Conservation (phyloP, 1,139 yeast genomes). For the Zygoascus meyerae region DNA sequence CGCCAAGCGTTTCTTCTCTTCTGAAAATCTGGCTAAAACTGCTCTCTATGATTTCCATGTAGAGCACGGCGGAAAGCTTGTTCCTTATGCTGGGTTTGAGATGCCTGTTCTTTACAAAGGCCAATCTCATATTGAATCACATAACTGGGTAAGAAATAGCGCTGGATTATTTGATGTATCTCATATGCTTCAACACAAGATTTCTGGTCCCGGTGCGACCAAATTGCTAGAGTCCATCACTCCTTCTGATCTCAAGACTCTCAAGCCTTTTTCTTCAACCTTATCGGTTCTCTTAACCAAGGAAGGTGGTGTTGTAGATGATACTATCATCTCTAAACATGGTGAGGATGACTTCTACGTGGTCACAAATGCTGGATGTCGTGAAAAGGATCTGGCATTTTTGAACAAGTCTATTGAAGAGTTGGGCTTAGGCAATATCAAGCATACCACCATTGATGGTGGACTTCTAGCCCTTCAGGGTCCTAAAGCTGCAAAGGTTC, state of each 20-base stretch:
- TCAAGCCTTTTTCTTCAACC: conserved; percentile 58
- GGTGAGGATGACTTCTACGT: conserved; percentile 72
- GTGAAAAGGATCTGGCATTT: conserved; percentile 70
- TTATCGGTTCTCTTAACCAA: conserved; percentile 72
- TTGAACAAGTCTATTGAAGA: conserved; percentile 48
- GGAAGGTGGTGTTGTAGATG: conserved; percentile 78
- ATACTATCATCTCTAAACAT: conserved; percentile 83
- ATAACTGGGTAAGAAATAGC: conserved; percentile 82
- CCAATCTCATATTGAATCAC: conserved; percentile 86
- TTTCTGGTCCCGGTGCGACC: conserved; percentile 65
- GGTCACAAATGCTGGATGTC: conserved; percentile 96
- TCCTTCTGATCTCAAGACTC: conserved; percentile 66
- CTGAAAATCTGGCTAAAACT: conserved; percentile 46
- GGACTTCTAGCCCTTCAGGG: conserved; percentile 90
- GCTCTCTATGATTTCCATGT: conserved; percentile 80
- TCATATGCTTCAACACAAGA: conserved; percentile 88
- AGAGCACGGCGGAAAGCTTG: conserved; percentile 80
- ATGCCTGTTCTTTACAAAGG: conserved; percentile 88
- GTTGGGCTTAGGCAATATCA: conserved; percentile 33
- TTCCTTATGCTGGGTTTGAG: conserved; percentile 87
- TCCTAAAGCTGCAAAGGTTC: conserved; percentile 63
- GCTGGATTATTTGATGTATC: conserved; percentile 95
- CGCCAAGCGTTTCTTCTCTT: conserved; percentile 16
- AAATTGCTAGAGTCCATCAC: conserved; percentile 70
- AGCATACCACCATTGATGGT: conserved; percentile 63